These are phyloP conservation scores for Polyporus arcularius DNA, from an alignment of 768 basidiomycete species.

Conservation along the genomic window DNA sequence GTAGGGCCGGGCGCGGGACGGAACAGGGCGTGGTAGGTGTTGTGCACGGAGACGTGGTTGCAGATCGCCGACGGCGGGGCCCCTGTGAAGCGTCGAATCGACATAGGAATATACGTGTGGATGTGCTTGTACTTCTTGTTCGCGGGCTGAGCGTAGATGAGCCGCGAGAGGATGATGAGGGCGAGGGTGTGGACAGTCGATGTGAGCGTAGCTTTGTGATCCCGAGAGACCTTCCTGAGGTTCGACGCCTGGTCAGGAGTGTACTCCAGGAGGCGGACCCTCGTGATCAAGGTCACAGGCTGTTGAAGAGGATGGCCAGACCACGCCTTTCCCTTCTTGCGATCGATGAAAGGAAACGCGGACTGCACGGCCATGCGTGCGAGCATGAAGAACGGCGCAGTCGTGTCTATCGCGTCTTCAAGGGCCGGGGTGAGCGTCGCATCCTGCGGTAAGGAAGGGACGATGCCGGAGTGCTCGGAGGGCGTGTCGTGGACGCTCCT, in stretches of 20 bases:
- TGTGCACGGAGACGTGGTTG: constrained; percentile 33
- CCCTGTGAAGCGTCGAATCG: constrained; percentile 33
- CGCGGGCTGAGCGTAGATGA: constrained; percentile 21
- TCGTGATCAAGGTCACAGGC: constrained; percentile 21
- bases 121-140: constrained; percentile 13
- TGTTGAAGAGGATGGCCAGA: constrained; percentile 31
- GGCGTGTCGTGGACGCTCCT: constrained; percentile 2
- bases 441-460: constrained; percentile 18
- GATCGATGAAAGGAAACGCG: constrained; percentile 32
- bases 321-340: constrained; percentile 31
- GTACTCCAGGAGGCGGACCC: constrained; percentile 32
- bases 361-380: constrained; percentile 23
- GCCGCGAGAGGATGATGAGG: constrained; percentile 30
- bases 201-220: constrained; percentile 36
- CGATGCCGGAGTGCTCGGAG: neutral
- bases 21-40: constrained; percentile 26
- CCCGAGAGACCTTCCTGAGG: constrained; percentile 30
- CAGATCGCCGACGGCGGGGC: constrained; percentile 34
- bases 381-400: constrained; percentile 31
- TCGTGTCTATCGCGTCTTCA: constrained; percentile 30
- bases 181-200: constrained; percentile 33
- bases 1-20: neutral
- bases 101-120: constrained; percentile 32
- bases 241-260: constrained; percentile 22
- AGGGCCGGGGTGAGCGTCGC: constrained; percentile 28